These are phyloP conservation scores for Pisolithus thermaeus DNA, from an alignment of 1,284 basidiomycete species.

Conservation along the genomic window DNA sequence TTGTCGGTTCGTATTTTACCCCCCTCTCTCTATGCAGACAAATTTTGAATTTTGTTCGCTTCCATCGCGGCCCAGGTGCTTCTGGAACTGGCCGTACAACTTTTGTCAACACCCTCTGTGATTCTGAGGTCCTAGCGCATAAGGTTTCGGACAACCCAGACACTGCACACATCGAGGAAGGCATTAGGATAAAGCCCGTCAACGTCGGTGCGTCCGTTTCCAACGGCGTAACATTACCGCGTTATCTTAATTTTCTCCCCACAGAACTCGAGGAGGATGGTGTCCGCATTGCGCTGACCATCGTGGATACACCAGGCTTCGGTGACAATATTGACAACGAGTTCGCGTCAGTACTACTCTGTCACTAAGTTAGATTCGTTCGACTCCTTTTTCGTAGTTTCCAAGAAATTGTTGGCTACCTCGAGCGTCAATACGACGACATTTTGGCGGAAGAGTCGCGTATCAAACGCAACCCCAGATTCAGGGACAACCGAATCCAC, in stretches of 20 bases:
- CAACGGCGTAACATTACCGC: background rate
- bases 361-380: conserved; percentile 6
- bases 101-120: conserved; percentile 97
- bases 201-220: conserved; percentile 72
- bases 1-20: conserved; percentile 64
- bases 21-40: conserved; percentile 1
- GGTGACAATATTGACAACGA: conserved; percentile 99
- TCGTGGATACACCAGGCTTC: conserved; percentile 98
- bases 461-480: conserved; percentile 99
- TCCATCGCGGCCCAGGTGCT: conserved; percentile 53
- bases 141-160: conserved; percentile 84
- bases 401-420: conserved; percentile 93
- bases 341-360: conserved; percentile 69
- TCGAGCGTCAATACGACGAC: conserved; percentile 99
- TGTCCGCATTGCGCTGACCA: conserved; percentile 94
- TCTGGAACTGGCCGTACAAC: conserved; percentile 96
- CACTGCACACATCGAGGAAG: conserved; percentile 90
- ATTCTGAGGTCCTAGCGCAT: conserved; percentile 83
- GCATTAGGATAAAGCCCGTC: conserved; percentile 93
- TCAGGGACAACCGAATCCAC: conserved; percentile 96
- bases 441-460: conserved; percentile 98
- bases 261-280: conserved; percentile 98
- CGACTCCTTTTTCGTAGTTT: conserved; percentile 50
- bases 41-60: conserved; percentile 17
- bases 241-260: background rate